Evolutionary conservation across 176 grass and related monocot genomes (phyloP).

Genomic region (Hordeum marinum): DNA sequence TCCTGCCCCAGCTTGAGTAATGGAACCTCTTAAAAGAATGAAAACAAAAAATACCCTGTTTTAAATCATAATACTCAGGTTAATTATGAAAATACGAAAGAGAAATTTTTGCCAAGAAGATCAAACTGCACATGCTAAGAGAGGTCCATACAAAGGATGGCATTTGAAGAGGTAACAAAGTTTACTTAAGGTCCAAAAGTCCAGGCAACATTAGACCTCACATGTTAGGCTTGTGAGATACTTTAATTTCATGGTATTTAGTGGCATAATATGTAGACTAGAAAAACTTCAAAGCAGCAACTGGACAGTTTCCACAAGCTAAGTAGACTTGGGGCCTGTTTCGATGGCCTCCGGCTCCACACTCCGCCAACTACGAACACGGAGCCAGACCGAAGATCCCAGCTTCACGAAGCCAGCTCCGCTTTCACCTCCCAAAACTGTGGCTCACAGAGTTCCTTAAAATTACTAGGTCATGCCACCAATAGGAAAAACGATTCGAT

Average conservation of each 20-base stretch:
- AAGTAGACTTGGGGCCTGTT: background rate
- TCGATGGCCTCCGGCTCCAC: background rate
- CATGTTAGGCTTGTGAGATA: slow-evolving; percentile 1
- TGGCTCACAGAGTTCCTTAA: background rate
- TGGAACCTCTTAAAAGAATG: background rate
- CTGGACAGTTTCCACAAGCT: background rate
- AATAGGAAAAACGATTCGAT: background rate
- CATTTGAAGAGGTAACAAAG: slow-evolving; percentile 2
- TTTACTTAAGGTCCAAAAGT: background rate
- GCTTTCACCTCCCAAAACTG: background rate
- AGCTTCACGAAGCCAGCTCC: background rate
- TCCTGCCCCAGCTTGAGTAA: background rate
- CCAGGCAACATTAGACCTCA: background rate
- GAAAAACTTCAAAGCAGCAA: background rate
- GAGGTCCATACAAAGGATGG: background rate
- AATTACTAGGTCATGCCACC: background rate
- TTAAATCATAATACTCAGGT: background rate
- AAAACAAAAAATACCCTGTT: background rate
- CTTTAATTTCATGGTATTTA: background rate
- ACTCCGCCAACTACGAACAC: background rate
- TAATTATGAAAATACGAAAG: background rate
- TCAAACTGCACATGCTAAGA: background rate
- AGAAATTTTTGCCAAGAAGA: background rate
- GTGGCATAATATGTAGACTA: background rate
- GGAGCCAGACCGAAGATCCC: background rate